Evolutionary conservation across 208 protist genomes (phyloP).

Genomic region (Strigomonas galati): DNA sequence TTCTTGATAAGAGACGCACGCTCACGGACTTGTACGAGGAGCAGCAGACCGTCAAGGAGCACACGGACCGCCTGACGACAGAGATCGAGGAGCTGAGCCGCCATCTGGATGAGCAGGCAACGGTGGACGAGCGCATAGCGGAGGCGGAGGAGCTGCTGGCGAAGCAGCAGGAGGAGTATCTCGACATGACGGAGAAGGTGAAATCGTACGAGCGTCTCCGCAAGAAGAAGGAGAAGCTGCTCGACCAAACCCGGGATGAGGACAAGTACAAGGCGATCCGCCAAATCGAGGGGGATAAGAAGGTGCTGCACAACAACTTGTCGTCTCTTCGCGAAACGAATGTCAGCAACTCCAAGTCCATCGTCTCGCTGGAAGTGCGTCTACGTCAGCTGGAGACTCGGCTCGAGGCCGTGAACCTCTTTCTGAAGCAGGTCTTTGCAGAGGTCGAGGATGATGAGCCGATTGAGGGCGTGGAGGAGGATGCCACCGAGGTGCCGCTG

Average conservation of each 20-base stretch:
- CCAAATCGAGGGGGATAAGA: constrained; percentile 71
- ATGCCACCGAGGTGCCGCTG: constrained; percentile 58
- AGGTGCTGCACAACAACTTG: constrained; percentile 63
- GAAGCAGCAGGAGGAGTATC: constrained; percentile 31
- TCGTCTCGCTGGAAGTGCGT: constrained; percentile 72
- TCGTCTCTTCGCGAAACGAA: constrained; percentile 68
- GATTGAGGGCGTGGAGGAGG: constrained; percentile 55
- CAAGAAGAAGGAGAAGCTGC: constrained; percentile 79
- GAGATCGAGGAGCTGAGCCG: constrained; percentile 47
- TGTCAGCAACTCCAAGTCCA: constrained; percentile 68
- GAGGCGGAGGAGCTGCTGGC: constrained; percentile 49
- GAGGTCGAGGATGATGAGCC: constrained; percentile 32
- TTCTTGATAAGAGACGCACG: constrained; percentile 28
- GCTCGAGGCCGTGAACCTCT: constrained; percentile 68
- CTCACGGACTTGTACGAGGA: constrained; percentile 41
- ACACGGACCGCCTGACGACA: constrained; percentile 39
- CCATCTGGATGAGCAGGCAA: constrained; percentile 32
- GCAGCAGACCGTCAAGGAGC: constrained; percentile 39
- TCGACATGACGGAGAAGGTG: constrained; percentile 45
- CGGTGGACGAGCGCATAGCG: constrained; percentile 42
- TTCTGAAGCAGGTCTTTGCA: constrained; percentile 71
- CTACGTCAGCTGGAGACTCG: constrained; percentile 71
- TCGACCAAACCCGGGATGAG: constrained; percentile 28
- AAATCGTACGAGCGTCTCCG: constrained; percentile 66
- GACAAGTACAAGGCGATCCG: constrained; percentile 72